Conservation (phyloP, 2,329 filamentous ascomycete genomes). For the Ophiocordyceps robertsii region DNA sequence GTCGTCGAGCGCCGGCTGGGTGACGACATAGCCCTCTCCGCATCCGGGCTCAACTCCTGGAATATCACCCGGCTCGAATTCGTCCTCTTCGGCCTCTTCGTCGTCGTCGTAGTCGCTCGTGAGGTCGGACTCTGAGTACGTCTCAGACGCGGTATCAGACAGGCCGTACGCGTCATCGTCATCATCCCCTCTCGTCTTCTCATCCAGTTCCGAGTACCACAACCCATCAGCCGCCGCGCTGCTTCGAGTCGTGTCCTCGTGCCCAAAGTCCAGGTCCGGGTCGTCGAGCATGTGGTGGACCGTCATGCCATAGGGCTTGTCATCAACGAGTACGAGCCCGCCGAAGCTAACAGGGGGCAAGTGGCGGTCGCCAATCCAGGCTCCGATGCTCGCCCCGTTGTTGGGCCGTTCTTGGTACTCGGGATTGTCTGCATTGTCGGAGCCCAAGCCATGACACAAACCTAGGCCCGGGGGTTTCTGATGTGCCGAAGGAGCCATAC, state of each 20-base stretch:
- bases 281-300: slow-evolving; percentile 93
- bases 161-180: slow-evolving; percentile 48
- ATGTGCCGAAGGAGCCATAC: slow-evolving; percentile 17
- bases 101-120: slow-evolving; percentile 39
- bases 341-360: slow-evolving; percentile 85
- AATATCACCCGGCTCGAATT: slow-evolving; percentile 58
- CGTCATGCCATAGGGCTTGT: slow-evolving; percentile 81
- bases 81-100: slow-evolving; percentile 37
- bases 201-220: slow-evolving; percentile 28
- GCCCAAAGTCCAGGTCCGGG: slow-evolving; percentile 32
- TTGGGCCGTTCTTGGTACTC: slow-evolving; percentile 65
- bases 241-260: slow-evolving; percentile 17
- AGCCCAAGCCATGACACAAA: slow-evolving; percentile 4
- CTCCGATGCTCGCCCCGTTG: slow-evolving; percentile 87
- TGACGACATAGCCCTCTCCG: slow-evolving; percentile 68
- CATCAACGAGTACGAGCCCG: slow-evolving; percentile 73
- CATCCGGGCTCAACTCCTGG: slow-evolving; percentile 63
- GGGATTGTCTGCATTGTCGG: slow-evolving; percentile 45
- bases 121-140: slow-evolving; percentile 33
- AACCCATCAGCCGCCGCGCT: slow-evolving; percentile 25
- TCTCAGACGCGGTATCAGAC: slow-evolving; percentile 47
- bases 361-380: slow-evolving; percentile 74
- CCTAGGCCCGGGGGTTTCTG: not conserved
- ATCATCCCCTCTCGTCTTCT: slow-evolving; percentile 25
- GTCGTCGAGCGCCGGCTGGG: slow-evolving; percentile 83